Conservation (phyloP, 176 grass and related monocot genomes). For the Oryza glaberrima region DNA sequence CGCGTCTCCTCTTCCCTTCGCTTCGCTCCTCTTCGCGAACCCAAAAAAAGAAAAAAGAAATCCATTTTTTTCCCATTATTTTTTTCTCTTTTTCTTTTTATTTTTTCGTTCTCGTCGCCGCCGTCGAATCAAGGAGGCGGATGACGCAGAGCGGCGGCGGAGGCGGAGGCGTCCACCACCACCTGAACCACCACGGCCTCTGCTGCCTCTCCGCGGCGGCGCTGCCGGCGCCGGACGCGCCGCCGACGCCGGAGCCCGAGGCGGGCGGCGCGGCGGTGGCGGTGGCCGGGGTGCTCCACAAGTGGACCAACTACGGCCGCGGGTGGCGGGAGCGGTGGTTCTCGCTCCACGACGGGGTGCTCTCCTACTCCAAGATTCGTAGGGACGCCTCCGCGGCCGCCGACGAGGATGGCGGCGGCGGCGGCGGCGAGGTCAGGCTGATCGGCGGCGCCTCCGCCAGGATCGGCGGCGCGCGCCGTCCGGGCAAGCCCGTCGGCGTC, state of each 20-base stretch:
- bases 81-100: not conserved
- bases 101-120: not conserved
- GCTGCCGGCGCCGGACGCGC: constrained; percentile 26
- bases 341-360: constrained; percentile 69
- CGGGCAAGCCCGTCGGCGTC: constrained; percentile 50
- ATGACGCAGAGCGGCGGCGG: constrained; percentile 39
- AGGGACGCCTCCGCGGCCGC: not conserved
- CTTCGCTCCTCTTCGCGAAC: not conserved
- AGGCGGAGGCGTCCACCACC: constrained; percentile 15
- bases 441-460: constrained; percentile 57
- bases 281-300: constrained; percentile 68
- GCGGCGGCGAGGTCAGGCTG: constrained; percentile 48
- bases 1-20: constrained; percentile 2
- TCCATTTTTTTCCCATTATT: no score
- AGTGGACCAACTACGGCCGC: constrained; percentile 90
- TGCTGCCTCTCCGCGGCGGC: constrained; percentile 67
- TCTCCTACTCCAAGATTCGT: constrained; percentile 90
- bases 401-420: not conserved
- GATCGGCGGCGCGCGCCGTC: constrained; percentile 29
- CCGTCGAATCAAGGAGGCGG: not conserved
- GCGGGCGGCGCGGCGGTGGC: constrained; percentile 31
- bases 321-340: constrained; percentile 83
- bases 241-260: constrained; percentile 34
- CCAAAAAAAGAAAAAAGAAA: not conserved
- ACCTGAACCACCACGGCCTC: constrained; percentile 45